phyloP scores from a whole-genome alignment of 1,139 yeast genomes.

The Pichia norvegensis region DNA sequence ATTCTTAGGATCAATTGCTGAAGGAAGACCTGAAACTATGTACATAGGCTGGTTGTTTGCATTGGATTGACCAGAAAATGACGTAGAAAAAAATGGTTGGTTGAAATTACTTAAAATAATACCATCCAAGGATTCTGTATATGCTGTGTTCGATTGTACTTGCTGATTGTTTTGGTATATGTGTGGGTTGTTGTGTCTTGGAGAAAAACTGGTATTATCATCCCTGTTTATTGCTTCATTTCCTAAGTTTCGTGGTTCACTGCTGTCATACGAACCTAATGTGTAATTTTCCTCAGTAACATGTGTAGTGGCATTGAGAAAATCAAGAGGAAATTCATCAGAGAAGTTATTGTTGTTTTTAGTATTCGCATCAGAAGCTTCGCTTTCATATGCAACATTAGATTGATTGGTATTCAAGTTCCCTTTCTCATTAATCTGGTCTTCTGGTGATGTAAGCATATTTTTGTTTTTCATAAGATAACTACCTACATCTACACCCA shows the following conservation, averaged over 20 bases:
- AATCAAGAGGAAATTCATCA: conserved; percentile 11
- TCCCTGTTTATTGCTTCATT: not conserved
- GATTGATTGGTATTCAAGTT: not conserved
- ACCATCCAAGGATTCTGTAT: not conserved
- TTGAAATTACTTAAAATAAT: conserved; percentile 1
- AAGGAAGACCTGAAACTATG: conserved; percentile 9
- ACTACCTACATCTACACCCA: conserved; percentile 18
- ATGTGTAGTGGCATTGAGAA: conserved; percentile 5
- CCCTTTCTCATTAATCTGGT: not conserved
- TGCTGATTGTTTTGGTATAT: conserved; percentile 11
- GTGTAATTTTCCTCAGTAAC: conserved; percentile 4
- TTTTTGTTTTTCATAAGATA: conserved; percentile 6
- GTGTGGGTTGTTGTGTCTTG: conserved; percentile 6
- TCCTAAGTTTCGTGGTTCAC: not conserved
- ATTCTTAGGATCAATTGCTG: conserved; percentile 10
- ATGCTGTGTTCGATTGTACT: not conserved
- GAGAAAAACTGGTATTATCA: not conserved
- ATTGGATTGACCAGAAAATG: not conserved
- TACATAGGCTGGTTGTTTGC: conserved; percentile 7
- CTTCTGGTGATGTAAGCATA: not conserved
- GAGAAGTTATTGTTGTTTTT: not conserved
- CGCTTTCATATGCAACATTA: not conserved
- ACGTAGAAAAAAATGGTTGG: conserved; percentile 4
- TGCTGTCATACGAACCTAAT: not conserved
- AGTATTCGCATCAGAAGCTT: not conserved